A percentile compares a stretch with the other conserved stretches of the same genome.
Conservation (phyloP, 106 monocot genomes). For the Acorus gramineus region DNA sequence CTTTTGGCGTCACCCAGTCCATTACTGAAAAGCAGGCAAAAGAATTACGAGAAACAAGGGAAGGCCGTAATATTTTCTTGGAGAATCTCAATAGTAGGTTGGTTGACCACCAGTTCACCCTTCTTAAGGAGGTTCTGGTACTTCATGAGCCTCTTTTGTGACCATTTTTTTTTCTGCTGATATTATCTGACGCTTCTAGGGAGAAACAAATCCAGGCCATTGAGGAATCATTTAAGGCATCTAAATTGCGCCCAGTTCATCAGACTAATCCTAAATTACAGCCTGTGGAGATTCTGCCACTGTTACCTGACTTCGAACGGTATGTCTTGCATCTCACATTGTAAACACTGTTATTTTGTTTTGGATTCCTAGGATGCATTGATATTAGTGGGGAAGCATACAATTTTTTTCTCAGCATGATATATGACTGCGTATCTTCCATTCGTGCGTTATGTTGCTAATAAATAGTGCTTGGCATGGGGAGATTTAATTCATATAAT, state of each 20-base stretch:
- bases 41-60: conserved; percentile 72
- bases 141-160: not conserved
- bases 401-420: not conserved
- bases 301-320: conserved; percentile 87
- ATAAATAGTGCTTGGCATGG: too few relatives aligned
- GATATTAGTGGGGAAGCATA: not conserved
- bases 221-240: conserved; percentile 88
- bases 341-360: not conserved
- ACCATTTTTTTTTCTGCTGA: not conserved
- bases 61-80: conserved; percentile 60
- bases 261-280: conserved; percentile 70
- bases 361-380: not conserved
- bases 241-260: conserved; percentile 75
- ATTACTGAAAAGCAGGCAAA: conserved; percentile 94
- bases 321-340: conserved; percentile 8
- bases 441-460: too few relatives aligned
- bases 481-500: too few relatives aligned
- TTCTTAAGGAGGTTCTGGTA: not conserved
- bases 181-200: conserved; percentile 26
- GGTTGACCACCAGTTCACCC: conserved; percentile 4
- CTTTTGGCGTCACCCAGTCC: conserved; percentile 38
- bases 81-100: conserved; percentile 87
- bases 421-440: too few relatives aligned
- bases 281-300: conserved; percentile 60
- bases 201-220: conserved; percentile 93